These are phyloP conservation scores for Raphanus hybrid DNA, from an alignment of 441 rosid genomes.

Conservation along the genomic window DNA sequence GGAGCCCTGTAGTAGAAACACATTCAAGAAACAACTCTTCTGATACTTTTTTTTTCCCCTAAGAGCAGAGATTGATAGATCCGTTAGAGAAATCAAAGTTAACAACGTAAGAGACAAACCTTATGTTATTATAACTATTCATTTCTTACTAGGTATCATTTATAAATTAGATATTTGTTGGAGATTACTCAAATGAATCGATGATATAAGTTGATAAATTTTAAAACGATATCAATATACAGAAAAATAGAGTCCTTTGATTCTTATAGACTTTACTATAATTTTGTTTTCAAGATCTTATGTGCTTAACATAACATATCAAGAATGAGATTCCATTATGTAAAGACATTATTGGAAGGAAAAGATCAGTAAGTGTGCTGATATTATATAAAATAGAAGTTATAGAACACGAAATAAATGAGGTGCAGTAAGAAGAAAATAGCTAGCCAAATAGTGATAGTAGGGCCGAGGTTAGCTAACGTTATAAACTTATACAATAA, in stretches of 20 bases:
- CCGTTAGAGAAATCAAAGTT: slow-evolving; percentile 6
- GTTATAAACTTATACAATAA: slow-evolving; percentile 20
- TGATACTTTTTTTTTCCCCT: background rate
- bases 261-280: background rate
- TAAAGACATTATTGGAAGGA: background rate
- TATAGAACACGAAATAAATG: slow-evolving; percentile 16
- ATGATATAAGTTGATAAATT: slow-evolving; percentile 1
- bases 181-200: background rate
- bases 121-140: slow-evolving; percentile 1
- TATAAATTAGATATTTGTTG: background rate
- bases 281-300: background rate
- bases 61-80: slow-evolving; percentile 5
- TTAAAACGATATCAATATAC: background rate
- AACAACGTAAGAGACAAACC: background rate
- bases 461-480: slow-evolving; percentile 33
- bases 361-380: background rate
- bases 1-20: background rate
- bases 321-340: background rate
- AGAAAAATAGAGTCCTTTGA: background rate
- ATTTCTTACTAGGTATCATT: background rate
- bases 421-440: slow-evolving; percentile 5
- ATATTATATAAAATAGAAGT: background rate
- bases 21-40: background rate
- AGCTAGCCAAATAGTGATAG: slow-evolving; percentile 32
- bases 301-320: background rate